Conservation (phyloP, 345 rosid genomes). For the Cardiospermum halicacabum region DNA sequence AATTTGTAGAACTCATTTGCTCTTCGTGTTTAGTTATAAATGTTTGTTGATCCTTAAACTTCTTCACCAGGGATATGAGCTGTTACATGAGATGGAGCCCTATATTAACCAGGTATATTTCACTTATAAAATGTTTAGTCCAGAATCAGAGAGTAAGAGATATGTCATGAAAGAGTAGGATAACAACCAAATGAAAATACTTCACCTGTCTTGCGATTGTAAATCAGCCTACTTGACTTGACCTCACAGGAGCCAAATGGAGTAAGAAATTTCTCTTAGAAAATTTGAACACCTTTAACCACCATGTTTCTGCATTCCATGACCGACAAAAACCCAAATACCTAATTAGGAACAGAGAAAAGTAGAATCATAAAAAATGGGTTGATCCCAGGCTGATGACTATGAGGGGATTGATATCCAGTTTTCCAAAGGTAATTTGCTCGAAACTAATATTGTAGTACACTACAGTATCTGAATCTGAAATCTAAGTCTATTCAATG, state of each 20-base stretch:
- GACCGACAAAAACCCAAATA: neutral
- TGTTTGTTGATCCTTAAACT: neutral
- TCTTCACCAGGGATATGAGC: conserved; percentile 61
- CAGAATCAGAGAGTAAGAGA: neutral
- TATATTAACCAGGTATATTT: conserved; percentile 62
- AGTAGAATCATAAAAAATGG: neutral
- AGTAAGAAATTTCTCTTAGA: neutral
- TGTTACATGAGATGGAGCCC: conserved; percentile 73
- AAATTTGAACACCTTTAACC: neutral
- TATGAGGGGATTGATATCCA: neutral
- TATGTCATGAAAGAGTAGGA: neutral
- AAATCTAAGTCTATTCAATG: neutral
- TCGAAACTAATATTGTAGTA: neutral
- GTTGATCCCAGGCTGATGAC: neutral
- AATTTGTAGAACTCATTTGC: conserved; percentile 5
- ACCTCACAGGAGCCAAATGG: neutral
- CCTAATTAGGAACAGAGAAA: neutral
- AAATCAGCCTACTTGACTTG: neutral
- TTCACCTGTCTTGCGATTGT: neutral
- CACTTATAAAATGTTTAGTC: neutral
- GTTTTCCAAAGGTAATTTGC: neutral
- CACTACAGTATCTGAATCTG: neutral
- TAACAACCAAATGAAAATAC: neutral
- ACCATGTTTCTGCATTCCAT: neutral
- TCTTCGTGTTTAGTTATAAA: conserved; percentile 1